Evolutionary conservation across 1,284 basidiomycete genomes (phyloP), one percentile per base, ranked within the genome.

Genomic region (Ustilago bromivora): DNA sequence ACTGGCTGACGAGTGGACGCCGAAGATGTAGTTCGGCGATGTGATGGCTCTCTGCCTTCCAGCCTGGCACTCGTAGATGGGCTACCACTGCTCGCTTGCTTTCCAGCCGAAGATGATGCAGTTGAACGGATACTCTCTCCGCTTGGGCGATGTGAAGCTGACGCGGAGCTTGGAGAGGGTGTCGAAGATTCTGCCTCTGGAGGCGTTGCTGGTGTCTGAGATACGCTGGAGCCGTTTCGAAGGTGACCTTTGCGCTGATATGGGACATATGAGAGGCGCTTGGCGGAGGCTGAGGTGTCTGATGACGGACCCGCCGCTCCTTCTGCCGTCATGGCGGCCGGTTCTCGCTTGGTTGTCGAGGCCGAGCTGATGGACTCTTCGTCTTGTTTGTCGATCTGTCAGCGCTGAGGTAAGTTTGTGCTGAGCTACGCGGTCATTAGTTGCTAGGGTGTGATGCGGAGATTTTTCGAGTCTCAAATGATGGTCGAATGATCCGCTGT

Each of bases 171-270:
- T 4, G 40, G 19, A 5, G 55, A n/a, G 2, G 32, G 15, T 7
- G 9, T 38, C 7, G 61, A 8, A 3, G 23, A 28, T 28, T 67
- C 57, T 9, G 43, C 4, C 10, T 58, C 62, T 0, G 58, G 17
- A 9, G 56, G 7, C 4, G 51, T 34, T 6, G 28, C 23, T 15
- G 63, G 23, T 3, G 36, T 34, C 40, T 69, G 67, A n/a, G 72
- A 75, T 32, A 54, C 55, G 57, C 52, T 61, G 12, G 72, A 75
- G 17, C 34, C 61, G 35, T 63, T 75, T 15, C 67, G 36, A 10
- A 62, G 63, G 38, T 75, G 72, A 13, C 52, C 38, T 52, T 72
- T 77, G 41, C 75, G 66, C 57, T 77, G 75, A 36, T 77, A 77
- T 0, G 75, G 75, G 2, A 77, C 71, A 38, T 77, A 77, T 0